A percentile compares a stretch with the other conserved stretches of the same genome.
Conservation (phyloP, 495 filamentous ascomycete species). For the Hypoxylon fragiforme region DNA sequence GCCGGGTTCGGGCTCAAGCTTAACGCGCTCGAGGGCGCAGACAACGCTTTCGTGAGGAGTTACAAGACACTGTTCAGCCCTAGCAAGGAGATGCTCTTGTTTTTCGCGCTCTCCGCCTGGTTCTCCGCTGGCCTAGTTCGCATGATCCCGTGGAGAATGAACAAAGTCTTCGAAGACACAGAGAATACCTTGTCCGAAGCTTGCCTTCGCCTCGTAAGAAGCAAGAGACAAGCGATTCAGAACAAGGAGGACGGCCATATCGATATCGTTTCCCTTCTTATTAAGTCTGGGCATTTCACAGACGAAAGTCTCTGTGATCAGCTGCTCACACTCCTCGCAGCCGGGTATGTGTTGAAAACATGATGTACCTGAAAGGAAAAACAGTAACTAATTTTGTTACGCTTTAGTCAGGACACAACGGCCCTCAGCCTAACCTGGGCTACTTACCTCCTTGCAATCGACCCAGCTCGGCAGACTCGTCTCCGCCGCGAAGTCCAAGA, state of each 20-base stretch:
- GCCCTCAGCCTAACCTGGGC: slow-evolving; percentile 50
- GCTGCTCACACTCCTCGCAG: slow-evolving; percentile 81
- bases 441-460: slow-evolving; percentile 43
- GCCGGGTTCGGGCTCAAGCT: slow-evolving; percentile 76
- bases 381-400: neutral
- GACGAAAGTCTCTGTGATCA: slow-evolving; percentile 79
- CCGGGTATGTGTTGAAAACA: slow-evolving; percentile 62
- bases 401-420: slow-evolving; percentile 64
- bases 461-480: slow-evolving; percentile 40
- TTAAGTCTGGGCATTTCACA: slow-evolving; percentile 67
- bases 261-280: slow-evolving; percentile 76
- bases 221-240: slow-evolving; percentile 60
- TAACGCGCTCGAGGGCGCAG: slow-evolving; percentile 58
- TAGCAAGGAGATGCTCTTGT: slow-evolving; percentile 36
- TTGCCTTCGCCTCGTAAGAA: slow-evolving; percentile 60
- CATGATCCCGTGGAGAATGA: slow-evolving; percentile 62
- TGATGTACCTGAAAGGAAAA: no score
- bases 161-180: slow-evolving; percentile 56
- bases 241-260: slow-evolving; percentile 52
- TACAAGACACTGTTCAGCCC: slow-evolving; percentile 60
- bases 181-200: slow-evolving; percentile 56
- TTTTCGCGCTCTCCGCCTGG: slow-evolving; percentile 45
- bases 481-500: slow-evolving; percentile 50
- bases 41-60: slow-evolving; percentile 61
- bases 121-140: slow-evolving; percentile 50